phyloP scores from a whole-genome alignment of 805 yeast species.

The Pachysolen tannophilus region DNA sequence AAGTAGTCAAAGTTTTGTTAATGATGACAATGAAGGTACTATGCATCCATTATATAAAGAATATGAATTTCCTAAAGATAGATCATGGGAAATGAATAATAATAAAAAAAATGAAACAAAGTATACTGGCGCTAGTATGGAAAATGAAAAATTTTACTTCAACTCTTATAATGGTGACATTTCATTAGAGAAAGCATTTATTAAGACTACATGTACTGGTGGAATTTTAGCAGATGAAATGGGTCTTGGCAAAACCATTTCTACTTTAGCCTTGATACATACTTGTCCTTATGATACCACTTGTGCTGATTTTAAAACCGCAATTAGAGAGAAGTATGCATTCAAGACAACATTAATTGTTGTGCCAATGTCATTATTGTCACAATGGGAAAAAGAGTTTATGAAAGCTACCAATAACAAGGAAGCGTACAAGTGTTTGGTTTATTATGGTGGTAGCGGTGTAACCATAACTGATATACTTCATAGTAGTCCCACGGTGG shows the following conservation, averaged over 20 bases:
- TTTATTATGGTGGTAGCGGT: slow-evolving; percentile 68
- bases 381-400: slow-evolving; percentile 88
- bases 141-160: slow-evolving; percentile 47
- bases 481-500: slow-evolving; percentile 50
- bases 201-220: slow-evolving; percentile 57
- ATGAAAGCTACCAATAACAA: slow-evolving; percentile 42
- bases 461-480: slow-evolving; percentile 39
- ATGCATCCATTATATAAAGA: slow-evolving; percentile 85
- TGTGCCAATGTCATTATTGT: slow-evolving; percentile 84
- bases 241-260: slow-evolving; percentile 93
- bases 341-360: slow-evolving; percentile 66
- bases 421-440: slow-evolving; percentile 34
- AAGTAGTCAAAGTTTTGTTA: slow-evolving; percentile 19
- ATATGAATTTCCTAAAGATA: slow-evolving; percentile 62
- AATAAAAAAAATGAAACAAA: neutral
- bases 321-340: slow-evolving; percentile 40
- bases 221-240: slow-evolving; percentile 94
- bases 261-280: slow-evolving; percentile 66
- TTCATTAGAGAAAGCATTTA: slow-evolving; percentile 55
- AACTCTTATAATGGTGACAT: slow-evolving; percentile 78
- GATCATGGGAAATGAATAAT: slow-evolving; percentile 22
- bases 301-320: slow-evolving; percentile 12
- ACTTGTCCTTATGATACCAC: slow-evolving; percentile 48
- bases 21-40: slow-evolving; percentile 36
- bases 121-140: slow-evolving; percentile 4